Evolutionary conservation across 192 early-diverging fungal genomes (phyloP), one percentile per base, ranked within the genome.

Genomic region (Coemansia asiatica): DNA sequence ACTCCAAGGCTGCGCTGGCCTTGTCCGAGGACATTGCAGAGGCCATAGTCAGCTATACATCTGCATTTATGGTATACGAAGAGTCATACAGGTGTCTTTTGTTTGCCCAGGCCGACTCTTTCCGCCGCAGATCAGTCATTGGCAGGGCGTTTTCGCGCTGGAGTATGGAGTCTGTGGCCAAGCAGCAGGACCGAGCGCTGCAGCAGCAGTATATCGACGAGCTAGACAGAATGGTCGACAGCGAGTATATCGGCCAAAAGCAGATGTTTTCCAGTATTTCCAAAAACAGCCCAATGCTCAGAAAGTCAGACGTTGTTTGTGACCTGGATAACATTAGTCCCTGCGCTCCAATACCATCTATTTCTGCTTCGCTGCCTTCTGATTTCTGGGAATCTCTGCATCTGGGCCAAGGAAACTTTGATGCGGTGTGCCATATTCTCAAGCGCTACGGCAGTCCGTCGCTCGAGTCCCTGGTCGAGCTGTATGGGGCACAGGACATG

Each of bases 351-450:
- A 46, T 15, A 36, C 22, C 51, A 22, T 1, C 10, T 9, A 29
- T 7, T 5, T 26, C 48, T 46, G 26, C 35, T 19, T 23, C 27
- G 60, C 57, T 15, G 19, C 53, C 58, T 4, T 12, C 56, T 4
- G 72, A 64, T 5, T 81, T 81, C 57, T 81, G 78, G 78, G 72
- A 81, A n/a, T 81, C 78, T 21, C 33, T 27, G n/a, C 66, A 75
- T 8, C 28, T 81, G 54, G 78, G 78, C 18, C 65, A 66, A 28
- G 72, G 68, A 21, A 63, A 69, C 12, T 72, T 81, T 33, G 69
- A 62, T 8, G 28, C 60, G 21, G 49, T 75, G 1, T 35, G 63
- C 38, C 48, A 57, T 2, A 63, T 60, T 3, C 48, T 81, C 25
- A 51, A 49, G 55, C 58, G 63, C 26, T 69, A 63, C 44, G 72